These are phyloP conservation scores for Betula pendula DNA, from an alignment of 306 rosid genomes.

Conservation along the genomic window DNA sequence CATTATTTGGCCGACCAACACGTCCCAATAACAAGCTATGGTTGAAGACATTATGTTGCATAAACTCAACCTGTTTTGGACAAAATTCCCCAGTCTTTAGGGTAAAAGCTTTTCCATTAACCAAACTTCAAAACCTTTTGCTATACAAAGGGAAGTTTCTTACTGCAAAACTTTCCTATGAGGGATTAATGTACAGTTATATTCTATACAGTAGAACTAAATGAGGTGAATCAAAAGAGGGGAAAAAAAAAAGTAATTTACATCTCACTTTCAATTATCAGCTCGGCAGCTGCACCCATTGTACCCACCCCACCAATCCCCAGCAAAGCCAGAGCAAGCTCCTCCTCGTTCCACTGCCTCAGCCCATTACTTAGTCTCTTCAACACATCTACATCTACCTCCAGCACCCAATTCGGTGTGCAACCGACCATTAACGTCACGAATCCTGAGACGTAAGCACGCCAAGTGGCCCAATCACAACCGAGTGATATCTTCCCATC, in stretches of 20 bases:
- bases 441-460: conserved; percentile 52
- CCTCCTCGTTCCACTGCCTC: conserved; percentile 51
- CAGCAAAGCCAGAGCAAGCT: conserved; percentile 55
- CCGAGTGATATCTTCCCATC: conserved; percentile 63
- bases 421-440: conserved; percentile 57
- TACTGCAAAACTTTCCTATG: background rate
- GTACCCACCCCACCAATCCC: conserved; percentile 48
- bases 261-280: conserved; percentile 41
- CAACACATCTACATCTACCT: conserved; percentile 48
- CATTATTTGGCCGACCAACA: background rate
- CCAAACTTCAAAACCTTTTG: background rate
- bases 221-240: background rate
- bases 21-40: background rate
- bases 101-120: background rate
- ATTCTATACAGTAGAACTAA: background rate
- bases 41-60: background rate
- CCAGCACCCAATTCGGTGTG: conserved; percentile 53
- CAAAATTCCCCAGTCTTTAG: background rate
- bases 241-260: conserved; percentile 23
- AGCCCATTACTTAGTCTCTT: conserved; percentile 51
- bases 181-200: background rate
- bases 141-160: background rate
- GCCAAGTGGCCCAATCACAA: conserved; percentile 56
- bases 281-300: conserved; percentile 54
- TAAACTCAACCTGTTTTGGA: background rate